A percentile compares a stretch with the other conserved stretches of the same genome.
Evolutionary conservation across 306 rosid species (phyloP).

Genomic region (Clitoria ternatea): DNA sequence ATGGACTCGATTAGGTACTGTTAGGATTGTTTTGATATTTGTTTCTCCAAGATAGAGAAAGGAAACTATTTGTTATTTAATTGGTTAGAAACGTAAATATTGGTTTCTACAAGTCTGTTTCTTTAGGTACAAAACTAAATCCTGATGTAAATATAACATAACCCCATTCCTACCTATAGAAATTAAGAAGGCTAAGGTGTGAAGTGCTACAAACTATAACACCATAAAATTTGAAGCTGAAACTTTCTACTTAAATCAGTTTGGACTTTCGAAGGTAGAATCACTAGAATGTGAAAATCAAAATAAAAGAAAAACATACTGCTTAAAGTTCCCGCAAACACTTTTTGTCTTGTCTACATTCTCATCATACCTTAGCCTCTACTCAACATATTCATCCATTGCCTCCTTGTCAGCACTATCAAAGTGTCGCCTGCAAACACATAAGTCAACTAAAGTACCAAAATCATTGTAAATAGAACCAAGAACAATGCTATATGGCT

Average conservation of each 20-base stretch:
- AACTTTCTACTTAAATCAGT: neutral
- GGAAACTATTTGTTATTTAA: neutral
- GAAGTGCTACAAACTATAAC: neutral
- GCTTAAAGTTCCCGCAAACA: conserved; percentile 55
- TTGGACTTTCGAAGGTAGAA: neutral
- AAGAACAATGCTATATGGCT: neutral
- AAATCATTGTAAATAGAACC: neutral
- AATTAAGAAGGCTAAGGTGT: neutral
- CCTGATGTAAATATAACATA: neutral
- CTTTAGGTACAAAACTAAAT: neutral
- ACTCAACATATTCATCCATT: conserved; percentile 92
- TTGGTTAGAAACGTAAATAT: neutral
- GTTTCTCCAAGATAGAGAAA: neutral
- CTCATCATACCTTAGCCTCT: conserved; percentile 74
- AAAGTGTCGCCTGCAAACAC: conserved; percentile 54
- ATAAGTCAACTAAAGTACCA: neutral
- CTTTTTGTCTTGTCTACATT: conserved; percentile 46
- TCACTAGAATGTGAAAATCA: neutral
- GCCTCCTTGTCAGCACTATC: conserved; percentile 78
- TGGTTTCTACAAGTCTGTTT: neutral
- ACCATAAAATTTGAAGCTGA: conserved; percentile 3
- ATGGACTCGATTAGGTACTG: too few relatives aligned
- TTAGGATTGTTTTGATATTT: too few relatives aligned
- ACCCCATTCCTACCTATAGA: neutral
- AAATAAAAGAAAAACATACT: conserved; percentile 35